Evolutionary conservation across 1,284 basidiomycete species (phyloP).

Genomic region (Mycosarcoma maydis): DNA sequence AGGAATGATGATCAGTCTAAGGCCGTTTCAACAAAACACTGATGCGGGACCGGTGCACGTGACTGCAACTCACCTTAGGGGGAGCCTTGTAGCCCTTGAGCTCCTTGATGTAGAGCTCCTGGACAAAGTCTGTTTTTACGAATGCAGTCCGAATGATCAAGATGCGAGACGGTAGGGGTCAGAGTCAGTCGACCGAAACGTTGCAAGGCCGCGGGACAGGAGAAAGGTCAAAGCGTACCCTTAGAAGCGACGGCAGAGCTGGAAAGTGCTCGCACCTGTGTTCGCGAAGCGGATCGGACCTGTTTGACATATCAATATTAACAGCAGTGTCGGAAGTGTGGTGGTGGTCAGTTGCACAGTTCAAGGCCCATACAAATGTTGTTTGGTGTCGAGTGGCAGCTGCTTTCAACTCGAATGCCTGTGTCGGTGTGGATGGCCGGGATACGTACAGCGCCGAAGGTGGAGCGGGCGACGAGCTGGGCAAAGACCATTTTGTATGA

Average conservation of each 20-base stretch:
- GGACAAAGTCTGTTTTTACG: constrained; percentile 78
- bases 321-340: neutral
- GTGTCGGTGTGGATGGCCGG: neutral
- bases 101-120: constrained; percentile 90
- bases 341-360: constrained; percentile 19
- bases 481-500: constrained; percentile 34
- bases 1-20: no score
- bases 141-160: neutral
- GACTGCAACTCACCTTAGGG: constrained; percentile 55
- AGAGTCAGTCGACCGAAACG: constrained; percentile 8
- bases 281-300: constrained; percentile 47
- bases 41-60: constrained; percentile 11
- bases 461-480: constrained; percentile 41
- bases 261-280: constrained; percentile 58
- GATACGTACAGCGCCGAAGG: constrained; percentile 49
- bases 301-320: constrained; percentile 12
- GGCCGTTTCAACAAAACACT: neutral
- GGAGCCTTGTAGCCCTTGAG: constrained; percentile 85
- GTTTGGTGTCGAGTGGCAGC: neutral
- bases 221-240: constrained; percentile 47
- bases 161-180: neutral
- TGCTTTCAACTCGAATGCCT: neutral
- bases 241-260: constrained; percentile 61
- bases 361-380: neutral
- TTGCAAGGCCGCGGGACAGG: no score